Conservation (phyloP, 129 eudicot species). For the Flaveria bidentis region DNA sequence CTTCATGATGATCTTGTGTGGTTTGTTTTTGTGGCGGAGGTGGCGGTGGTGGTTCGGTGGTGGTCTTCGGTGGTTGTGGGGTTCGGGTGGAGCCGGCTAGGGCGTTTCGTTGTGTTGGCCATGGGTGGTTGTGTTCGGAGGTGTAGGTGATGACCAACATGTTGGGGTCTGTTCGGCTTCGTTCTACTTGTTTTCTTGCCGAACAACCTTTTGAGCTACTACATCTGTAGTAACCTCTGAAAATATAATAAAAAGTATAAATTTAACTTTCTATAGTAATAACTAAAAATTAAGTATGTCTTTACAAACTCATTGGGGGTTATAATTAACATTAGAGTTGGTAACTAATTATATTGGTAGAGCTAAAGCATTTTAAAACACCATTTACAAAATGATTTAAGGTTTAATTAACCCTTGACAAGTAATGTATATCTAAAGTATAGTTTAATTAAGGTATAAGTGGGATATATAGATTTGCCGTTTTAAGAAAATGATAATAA, state of each 20-base stretch:
- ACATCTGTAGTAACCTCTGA: slow-evolving; percentile 94
- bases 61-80: slow-evolving; percentile 54
- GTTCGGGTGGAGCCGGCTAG: slow-evolving; percentile 85
- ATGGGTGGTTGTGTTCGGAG: slow-evolving; percentile 92
- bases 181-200: slow-evolving; percentile 91
- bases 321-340: no score
- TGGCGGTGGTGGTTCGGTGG: slow-evolving; percentile 20
- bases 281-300: no score
- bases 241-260: not conserved
- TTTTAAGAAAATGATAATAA: no score
- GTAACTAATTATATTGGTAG: no score
- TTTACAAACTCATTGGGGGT: no score
- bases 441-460: no score
- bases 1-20: slow-evolving; percentile 19
- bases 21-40: slow-evolving; percentile 13
- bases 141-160: slow-evolving; percentile 95
- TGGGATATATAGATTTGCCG: no score
- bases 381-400: no score
- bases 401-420: no score
- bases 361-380: no score
- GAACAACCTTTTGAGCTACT: slow-evolving; percentile 97
- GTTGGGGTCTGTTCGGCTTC: slow-evolving; percentile 90
- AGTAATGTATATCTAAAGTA: no score
- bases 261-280: no score
- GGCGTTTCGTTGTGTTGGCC: slow-evolving; percentile 98